Evolutionary conservation across 345 rosid species (phyloP), one percentile per base, ranked within the genome.

Genomic region (Erodium maritimum): DNA sequence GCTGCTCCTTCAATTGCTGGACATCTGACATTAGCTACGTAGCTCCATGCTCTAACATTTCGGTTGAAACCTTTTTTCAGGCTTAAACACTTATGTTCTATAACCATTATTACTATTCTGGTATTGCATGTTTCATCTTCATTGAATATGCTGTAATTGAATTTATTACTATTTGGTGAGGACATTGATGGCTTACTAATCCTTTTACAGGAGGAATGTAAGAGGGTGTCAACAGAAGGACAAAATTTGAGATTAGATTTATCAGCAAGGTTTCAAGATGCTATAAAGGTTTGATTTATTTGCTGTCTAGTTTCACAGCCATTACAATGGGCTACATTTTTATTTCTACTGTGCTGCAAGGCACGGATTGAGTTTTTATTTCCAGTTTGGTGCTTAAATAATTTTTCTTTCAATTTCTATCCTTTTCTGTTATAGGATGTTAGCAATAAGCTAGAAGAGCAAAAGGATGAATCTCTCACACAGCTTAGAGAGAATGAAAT

Each of bases 401-500:
- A 5, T 29, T 29, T 29, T 29, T 42, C 6, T 0, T 42, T 42
- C 12, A 20, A 6, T 45, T 53, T 58, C 42, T 11, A 62, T 55
- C 45, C n/a, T 66, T 72, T 52, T 29, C 37, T 75, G 59, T 50
- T 66, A 54, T 74, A 91, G 96, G 98, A 88, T 67, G 96, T 88
- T 71, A 86, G 87, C 79, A 67, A 68, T 59, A 91, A 77, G 86
- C 75, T 91, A 69, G 98, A 88, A 18, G 88, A 84, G 69, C 96
- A 88, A 75, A 91, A 88, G 69, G 84, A 86, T 59, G 98, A 86
- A 59, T 78, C 79, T 62, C 85, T 88, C 62, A 18, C 88, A 23
- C 93, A 86, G 74, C 79, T 91, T 56, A 91, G 81, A 76, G 96
- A 91, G 77, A 91, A 91, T 70, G 98, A 88, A 65, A 91, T 79